A percentile compares a stretch with the other conserved stretches of the same genome.
phyloP scores from a whole-genome alignment of 2,329 filamentous ascomycete genomes.

The Phialophora expanda region DNA sequence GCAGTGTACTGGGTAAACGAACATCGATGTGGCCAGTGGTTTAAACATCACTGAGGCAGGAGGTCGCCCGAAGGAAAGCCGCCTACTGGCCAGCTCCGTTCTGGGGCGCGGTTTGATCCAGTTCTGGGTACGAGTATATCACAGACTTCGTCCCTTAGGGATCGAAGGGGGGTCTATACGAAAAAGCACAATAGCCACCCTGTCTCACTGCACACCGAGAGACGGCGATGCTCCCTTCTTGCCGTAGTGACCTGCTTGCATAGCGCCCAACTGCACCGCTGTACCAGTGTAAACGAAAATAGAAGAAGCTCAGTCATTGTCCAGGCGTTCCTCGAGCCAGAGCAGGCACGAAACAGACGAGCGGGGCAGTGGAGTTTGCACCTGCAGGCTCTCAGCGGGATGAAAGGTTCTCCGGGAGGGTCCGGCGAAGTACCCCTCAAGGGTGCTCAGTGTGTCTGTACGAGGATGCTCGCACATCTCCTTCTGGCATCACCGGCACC shows the following conservation, averaged over 20 bases:
- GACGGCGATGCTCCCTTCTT: neutral
- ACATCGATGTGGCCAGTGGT: neutral
- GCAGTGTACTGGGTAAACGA: neutral
- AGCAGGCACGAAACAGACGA: neutral
- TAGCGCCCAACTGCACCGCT: neutral
- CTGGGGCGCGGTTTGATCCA: neutral
- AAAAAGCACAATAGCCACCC: neutral
- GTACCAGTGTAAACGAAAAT: neutral
- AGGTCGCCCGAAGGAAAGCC: neutral
- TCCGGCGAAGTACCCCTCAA: neutral
- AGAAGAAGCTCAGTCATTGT: neutral
- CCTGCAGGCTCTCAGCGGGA: neutral
- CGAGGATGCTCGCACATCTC: neutral
- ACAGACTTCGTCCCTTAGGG: neutral
- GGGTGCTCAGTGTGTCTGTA: neutral
- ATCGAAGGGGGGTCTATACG: neutral
- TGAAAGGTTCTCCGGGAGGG: neutral
- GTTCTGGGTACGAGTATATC: no score
- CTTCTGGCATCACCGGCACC: neutral
- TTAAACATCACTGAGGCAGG: neutral
- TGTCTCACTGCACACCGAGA: neutral
- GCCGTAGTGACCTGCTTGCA: neutral
- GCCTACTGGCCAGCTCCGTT: neutral
- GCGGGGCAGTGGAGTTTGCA: constrained; percentile 1
- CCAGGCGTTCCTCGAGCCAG: neutral